A percentile compares a stretch with the other conserved stretches of the same genome.
Conservation (phyloP, 352 stramenopile genomes). For the Phytophthora nicotianae region DNA sequence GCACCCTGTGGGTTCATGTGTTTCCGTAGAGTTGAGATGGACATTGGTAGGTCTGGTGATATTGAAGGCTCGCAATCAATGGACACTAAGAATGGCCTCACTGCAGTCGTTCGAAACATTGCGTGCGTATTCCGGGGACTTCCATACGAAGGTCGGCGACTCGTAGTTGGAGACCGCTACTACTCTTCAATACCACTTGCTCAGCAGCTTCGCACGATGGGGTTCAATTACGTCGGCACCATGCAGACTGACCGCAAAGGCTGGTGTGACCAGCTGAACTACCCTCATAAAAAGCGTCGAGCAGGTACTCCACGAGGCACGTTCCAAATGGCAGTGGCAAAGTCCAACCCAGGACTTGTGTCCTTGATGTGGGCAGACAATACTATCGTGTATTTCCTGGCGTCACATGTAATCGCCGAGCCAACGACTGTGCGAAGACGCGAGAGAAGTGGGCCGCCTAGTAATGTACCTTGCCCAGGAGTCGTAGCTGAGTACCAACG, state of each 20-base stretch:
- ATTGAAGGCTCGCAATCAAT: background rate
- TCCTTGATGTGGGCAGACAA: background rate
- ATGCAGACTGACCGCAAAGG: slow-evolving; percentile 1
- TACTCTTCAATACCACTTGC: background rate
- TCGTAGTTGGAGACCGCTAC: background rate
- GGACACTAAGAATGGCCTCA: slow-evolving; percentile 1
- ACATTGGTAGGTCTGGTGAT: background rate
- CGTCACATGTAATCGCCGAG: background rate
- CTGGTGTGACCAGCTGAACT: slow-evolving; percentile 3
- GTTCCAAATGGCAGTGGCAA: background rate
- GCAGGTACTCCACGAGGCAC: background rate
- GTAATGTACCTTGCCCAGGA: background rate
- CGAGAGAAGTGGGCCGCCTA: background rate
- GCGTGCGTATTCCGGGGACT: background rate
- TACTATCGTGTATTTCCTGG: background rate
- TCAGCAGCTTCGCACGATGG: slow-evolving; percentile 6
- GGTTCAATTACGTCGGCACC: background rate
- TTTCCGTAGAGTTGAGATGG: background rate
- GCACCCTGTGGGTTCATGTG: background rate
- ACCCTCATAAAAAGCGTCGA: background rate
- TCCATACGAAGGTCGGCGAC: background rate
- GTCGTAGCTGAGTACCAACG: background rate
- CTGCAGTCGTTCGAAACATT: slow-evolving; percentile 8
- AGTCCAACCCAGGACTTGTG: background rate
- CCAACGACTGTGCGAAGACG: background rate